phyloP scores from a whole-genome alignment of 1,284 basidiomycete genomes.

The Coniferiporia weirii region DNA sequence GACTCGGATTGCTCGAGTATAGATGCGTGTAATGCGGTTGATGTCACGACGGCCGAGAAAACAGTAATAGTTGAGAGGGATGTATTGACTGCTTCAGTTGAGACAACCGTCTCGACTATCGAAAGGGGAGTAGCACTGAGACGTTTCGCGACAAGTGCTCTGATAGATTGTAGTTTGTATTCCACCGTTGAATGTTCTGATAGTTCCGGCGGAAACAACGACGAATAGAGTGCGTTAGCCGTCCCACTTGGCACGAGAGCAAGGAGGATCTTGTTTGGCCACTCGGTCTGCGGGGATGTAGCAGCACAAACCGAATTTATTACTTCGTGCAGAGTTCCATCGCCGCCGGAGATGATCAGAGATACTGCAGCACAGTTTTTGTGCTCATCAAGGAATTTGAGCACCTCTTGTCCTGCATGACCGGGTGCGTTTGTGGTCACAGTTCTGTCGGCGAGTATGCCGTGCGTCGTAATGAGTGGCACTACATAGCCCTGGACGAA shows the following conservation, averaged over 20 bases:
- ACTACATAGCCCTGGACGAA: conserved; percentile 59
- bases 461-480: conserved; percentile 51
- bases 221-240: conserved; percentile 89
- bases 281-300: conserved; percentile 18
- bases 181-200: conserved; percentile 26
- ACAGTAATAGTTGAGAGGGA: conserved; percentile 16
- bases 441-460: conserved; percentile 35
- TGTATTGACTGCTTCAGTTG: conserved; percentile 18
- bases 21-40: conserved; percentile 83
- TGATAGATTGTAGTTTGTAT: conserved; percentile 52
- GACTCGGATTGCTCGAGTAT: conserved; percentile 80
- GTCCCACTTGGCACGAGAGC: conserved; percentile 79
- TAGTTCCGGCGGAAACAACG: conserved; percentile 43
- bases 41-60: conserved; percentile 56
- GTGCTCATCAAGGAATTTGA: conserved; percentile 34
- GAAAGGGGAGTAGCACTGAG: conserved; percentile 41
- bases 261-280: conserved; percentile 28
- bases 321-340: conserved; percentile 88
- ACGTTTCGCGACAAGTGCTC: conserved; percentile 21
- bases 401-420: conserved; percentile 56
- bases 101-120: conserved; percentile 52
- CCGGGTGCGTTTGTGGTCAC: conserved; percentile 46
- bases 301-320: conserved; percentile 51
- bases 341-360: conserved; percentile 74
- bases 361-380: conserved; percentile 28